These are phyloP conservation scores for Carex myosuroides DNA, from an alignment of 176 grass and related monocot species.

Conservation along the genomic window DNA sequence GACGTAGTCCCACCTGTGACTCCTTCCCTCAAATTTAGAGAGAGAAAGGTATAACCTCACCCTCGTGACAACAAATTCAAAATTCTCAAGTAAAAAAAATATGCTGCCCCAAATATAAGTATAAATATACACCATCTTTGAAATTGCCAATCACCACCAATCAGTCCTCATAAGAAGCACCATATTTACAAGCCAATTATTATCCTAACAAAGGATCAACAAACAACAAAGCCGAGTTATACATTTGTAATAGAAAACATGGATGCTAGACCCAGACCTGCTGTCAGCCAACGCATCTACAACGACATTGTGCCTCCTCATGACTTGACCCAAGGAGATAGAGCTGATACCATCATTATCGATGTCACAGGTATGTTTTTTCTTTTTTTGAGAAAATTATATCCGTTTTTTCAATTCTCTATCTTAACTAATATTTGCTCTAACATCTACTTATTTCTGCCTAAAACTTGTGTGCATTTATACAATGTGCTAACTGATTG, in stretches of 20 bases:
- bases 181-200: background rate
- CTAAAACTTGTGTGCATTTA: background rate
- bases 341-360: constrained; percentile 35
- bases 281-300: constrained; percentile 17
- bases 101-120: background rate
- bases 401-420: background rate
- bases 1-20: background rate
- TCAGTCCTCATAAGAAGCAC: background rate
- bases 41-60: constrained; percentile 13
- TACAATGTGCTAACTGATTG: background rate
- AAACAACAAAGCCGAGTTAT: background rate
- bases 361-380: constrained; percentile 35
- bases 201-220: background rate
- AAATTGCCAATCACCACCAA: background rate
- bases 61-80: constrained; percentile 14
- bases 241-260: background rate
- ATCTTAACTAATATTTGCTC: background rate
- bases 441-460: background rate
- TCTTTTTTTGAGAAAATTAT: background rate
- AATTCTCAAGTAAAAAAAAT: background rate
- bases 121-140: background rate
- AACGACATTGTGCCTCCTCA: constrained; percentile 51
- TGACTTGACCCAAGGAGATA: constrained; percentile 18
- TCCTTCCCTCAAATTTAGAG: background rate
- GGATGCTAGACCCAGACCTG: background rate